Percentiles rank a stretch among this genome's conserved stretches.
Conservation (phyloP, 2,329 filamentous ascomycete genomes). For the Volutella citrinella region DNA sequence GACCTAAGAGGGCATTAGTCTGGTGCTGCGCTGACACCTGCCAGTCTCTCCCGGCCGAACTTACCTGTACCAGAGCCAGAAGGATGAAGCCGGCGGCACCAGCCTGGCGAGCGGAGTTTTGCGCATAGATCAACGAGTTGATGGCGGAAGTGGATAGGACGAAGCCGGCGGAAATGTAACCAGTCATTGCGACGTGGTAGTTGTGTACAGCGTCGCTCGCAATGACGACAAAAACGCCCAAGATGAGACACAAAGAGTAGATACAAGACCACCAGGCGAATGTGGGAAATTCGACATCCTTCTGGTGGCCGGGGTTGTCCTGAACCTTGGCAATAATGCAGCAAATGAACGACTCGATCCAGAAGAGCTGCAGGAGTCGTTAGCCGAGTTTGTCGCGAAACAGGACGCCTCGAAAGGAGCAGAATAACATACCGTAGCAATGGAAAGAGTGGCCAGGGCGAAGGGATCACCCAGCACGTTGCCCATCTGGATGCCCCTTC, state of each 20-base stretch:
- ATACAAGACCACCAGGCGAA: slow-evolving; percentile 91
- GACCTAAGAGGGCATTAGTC: slow-evolving; percentile 70
- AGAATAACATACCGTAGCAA: slow-evolving; percentile 69
- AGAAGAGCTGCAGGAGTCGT: slow-evolving; percentile 76
- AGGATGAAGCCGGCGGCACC: slow-evolving; percentile 91
- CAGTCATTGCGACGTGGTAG: slow-evolving; percentile 89
- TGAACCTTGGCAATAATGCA: slow-evolving; percentile 70
- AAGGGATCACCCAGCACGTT: slow-evolving; percentile 97
- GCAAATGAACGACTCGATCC: slow-evolving; percentile 87
- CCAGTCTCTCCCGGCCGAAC: too few relatives aligned
- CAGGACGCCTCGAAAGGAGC: too few relatives aligned
- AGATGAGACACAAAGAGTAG: slow-evolving; percentile 80
- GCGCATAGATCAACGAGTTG: slow-evolving; percentile 79
- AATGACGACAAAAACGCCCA: slow-evolving; percentile 77
- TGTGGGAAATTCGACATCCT: slow-evolving; percentile 62
- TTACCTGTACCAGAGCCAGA: slow-evolving; percentile 85
- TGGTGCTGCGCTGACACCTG: too few relatives aligned
- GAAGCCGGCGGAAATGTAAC: slow-evolving; percentile 79
- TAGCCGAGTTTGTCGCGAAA: too few relatives aligned
- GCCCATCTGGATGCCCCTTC: slow-evolving; percentile 68
- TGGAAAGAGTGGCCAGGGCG: slow-evolving; percentile 89
- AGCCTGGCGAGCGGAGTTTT: slow-evolving; percentile 73
- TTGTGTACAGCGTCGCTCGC: slow-evolving; percentile 81
- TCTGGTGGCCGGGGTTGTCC: too few relatives aligned
- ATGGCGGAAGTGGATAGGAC: slow-evolving; percentile 83